Evolutionary conservation across 148 eudicot genomes (phyloP).

Genomic region (Salicornia ramosissima): DNA sequence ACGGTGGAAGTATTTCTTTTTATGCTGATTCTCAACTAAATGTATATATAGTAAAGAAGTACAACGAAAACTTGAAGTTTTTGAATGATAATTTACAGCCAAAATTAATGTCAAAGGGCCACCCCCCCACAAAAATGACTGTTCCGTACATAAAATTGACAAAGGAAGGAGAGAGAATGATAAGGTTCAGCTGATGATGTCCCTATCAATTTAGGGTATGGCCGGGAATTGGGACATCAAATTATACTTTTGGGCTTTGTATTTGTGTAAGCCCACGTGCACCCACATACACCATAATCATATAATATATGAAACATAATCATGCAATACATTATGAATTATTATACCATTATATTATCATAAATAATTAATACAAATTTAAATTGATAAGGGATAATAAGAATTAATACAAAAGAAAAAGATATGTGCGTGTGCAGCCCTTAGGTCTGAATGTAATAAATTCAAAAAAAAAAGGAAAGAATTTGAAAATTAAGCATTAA

Average conservation of each 20-base stretch:
- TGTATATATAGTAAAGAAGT: too few species aligned
- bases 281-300: conserved; percentile 19
- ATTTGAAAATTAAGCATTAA: too few species aligned
- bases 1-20: too few species aligned
- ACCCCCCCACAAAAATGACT: conserved; percentile 16
- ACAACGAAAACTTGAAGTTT: too few species aligned
- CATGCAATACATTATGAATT: not conserved
- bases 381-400: not conserved
- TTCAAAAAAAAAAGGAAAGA: too few species aligned
- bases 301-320: conserved; percentile 1
- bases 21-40: too few species aligned
- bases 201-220: conserved; percentile 24
- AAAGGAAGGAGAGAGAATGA: conserved; percentile 6
- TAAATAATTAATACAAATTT: not conserved
- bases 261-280: conserved; percentile 33
- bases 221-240: conserved; percentile 12
- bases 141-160: conserved; percentile 37
- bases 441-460: too few species aligned
- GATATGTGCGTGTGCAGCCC: too few species aligned
- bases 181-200: conserved; percentile 19
- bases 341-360: not conserved
- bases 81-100: too few species aligned
- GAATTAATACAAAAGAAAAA: too few species aligned
- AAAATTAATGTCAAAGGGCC: not conserved
- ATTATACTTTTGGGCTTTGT: conserved; percentile 17